Base-by-base conservation (phyloP, 768 basidiomycete genomes). In the Mrakia hoshinonis region DNA sequence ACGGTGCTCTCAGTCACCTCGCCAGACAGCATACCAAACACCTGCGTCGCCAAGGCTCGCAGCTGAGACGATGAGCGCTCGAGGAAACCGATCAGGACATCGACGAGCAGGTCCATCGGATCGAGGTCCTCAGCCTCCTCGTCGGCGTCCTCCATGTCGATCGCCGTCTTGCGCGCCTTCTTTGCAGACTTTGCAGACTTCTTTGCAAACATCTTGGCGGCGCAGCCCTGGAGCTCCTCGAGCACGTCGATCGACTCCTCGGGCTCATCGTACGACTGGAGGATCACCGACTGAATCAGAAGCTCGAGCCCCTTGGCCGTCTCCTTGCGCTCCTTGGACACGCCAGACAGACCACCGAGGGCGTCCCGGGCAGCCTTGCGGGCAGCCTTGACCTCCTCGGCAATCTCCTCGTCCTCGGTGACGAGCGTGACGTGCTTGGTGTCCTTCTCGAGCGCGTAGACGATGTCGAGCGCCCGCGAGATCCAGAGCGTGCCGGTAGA, bases 21-120 rank as follows among this genome's bases (percentile, higher is more conserved):
- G 22, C 85, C 82, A 29, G 89, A 87, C 31, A 95, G 80, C 63
- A 89, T 82, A 18, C 86, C 84, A 77, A 97, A 94, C 7, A 86
- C 87, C 75, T 90, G 85, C 65, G 88, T 92, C 7, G 89, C 89
- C 31, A 92, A 82, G 2, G 86, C 85, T 39, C 92, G 87, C 80
- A 89, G 83, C 78, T 89, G 94, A 49, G 87, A 85, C 5, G 87
- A 89, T 2, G 88, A 87, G 70, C 88, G 85, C 78, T 97, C 92
- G 47, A 99, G 80, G 77, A 90, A 88, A 7, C 91, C 91, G 61
- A 99, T 90, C 63, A 97, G 85, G n/a, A 85, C 84, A 77, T 97
- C 93, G 43, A 94, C 87, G 49, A 97, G 83, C 54, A 92, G 80
- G 73, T 96, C 92, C 68, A 94, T 85, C 0, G 92, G 87, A 61